Percentiles rank a stretch among this genome's conserved stretches.
phyloP scores from a whole-genome alignment of 2,329 filamentous ascomycete genomes.

The Colletotrichum musae region DNA sequence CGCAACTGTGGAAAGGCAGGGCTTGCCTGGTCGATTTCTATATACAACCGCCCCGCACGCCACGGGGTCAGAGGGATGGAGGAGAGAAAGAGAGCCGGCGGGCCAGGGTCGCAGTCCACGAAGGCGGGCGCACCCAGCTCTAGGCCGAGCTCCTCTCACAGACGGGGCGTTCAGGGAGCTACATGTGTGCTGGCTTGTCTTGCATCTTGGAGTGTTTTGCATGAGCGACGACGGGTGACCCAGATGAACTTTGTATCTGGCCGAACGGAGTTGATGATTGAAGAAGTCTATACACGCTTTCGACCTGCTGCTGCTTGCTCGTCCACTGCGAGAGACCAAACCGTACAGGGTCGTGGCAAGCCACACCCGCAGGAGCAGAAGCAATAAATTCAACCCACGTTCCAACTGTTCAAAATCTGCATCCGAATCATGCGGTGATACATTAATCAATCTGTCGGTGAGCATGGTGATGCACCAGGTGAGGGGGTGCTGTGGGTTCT shows the following conservation, averaged over 20 bases:
- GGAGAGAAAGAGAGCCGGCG: slow-evolving; percentile 28
- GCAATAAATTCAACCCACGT: slow-evolving; percentile 23
- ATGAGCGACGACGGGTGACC: slow-evolving; percentile 41
- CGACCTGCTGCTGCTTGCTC: not conserved
- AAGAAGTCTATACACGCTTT: slow-evolving; percentile 9
- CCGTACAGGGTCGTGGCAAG: not conserved
- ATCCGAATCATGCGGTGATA: not conserved
- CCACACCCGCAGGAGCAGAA: slow-evolving; percentile 31
- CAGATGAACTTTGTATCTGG: slow-evolving; percentile 37
- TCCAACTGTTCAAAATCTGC: not conserved
- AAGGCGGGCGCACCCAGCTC: slow-evolving; percentile 16
- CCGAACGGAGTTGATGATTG: slow-evolving; percentile 38
- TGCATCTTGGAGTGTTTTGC: slow-evolving; percentile 39
- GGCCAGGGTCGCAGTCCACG: slow-evolving; percentile 1
- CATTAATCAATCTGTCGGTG: slow-evolving; percentile 27
- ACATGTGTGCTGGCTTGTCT: slow-evolving; percentile 36
- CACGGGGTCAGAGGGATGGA: slow-evolving; percentile 6
- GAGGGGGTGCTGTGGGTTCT: not conserved
- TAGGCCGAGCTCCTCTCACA: slow-evolving; percentile 22
- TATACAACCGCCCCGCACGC: slow-evolving; percentile 20
- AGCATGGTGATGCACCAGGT: not conserved
- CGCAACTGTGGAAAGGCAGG: slow-evolving; percentile 38
- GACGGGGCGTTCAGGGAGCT: slow-evolving; percentile 38
- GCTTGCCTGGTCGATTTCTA: slow-evolving; percentile 36
- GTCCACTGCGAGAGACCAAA: not conserved